A percentile compares a stretch with the other conserved stretches of the same genome.
phyloP scores from a whole-genome alignment of 257 asterid species.

The Primulina huaijiensis region DNA sequence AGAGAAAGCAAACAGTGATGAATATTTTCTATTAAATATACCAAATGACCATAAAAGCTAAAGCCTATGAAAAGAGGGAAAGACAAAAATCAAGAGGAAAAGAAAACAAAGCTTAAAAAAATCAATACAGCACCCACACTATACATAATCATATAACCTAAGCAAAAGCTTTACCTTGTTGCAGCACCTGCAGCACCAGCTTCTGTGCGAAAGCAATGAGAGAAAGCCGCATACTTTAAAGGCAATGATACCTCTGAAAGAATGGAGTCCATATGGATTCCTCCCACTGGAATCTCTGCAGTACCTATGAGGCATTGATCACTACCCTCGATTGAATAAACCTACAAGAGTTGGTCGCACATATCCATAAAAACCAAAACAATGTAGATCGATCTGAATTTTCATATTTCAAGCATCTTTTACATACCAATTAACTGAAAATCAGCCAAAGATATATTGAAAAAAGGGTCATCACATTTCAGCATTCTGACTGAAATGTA shows the following conservation, averaged over 20 bases:
- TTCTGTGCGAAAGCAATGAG: conserved; percentile 97
- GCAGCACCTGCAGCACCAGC: conserved; percentile 99
- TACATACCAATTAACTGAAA: too few relatives aligned
- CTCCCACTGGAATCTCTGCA: conserved; percentile 97
- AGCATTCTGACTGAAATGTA: neutral
- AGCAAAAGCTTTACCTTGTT: conserved; percentile 52
- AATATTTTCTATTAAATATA: too few relatives aligned
- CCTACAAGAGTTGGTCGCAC: conserved; percentile 44
- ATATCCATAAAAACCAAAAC: conserved; percentile 24
- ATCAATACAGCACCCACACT: too few relatives aligned
- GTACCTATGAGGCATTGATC: conserved; percentile 98
- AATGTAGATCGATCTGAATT: neutral
- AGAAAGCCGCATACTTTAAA: conserved; percentile 80
- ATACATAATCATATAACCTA: too few relatives aligned
- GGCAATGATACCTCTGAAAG: conserved; percentile 74
- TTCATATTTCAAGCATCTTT: neutral
- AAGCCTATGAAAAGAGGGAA: too few relatives aligned
- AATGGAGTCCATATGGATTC: conserved; percentile 95
- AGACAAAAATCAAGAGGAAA: neutral
- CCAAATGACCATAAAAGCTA: too few relatives aligned
- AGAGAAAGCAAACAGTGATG: too few relatives aligned
- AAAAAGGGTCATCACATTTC: too few relatives aligned
- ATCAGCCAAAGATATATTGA: too few relatives aligned
- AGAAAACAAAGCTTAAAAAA: too few relatives aligned
- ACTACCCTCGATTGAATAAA: conserved; percentile 84